Base-by-base conservation (phyloP, 108 stramenopile species). In the Nitzschia inconspicua region DNA sequence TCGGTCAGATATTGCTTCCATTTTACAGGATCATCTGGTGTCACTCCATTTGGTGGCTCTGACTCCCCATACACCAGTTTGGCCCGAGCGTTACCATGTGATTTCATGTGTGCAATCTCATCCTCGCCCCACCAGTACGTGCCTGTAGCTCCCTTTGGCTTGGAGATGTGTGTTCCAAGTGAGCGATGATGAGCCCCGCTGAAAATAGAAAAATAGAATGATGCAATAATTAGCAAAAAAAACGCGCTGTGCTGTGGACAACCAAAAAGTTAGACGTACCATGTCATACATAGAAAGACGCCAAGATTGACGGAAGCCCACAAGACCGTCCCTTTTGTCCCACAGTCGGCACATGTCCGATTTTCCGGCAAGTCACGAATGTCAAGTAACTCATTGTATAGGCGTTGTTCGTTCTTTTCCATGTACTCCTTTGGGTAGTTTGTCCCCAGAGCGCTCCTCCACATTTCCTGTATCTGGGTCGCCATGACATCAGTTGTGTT, bases 121-220 rank as follows among this genome's bases (percentile, higher is more conserved):
- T 75, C 73, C 19, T 61, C 61, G 3, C 67, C 62, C 67, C 62
- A 59, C 29, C 42, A 6, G 14, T 58, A 47, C 4, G 50, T 61
- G 16, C 74, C 68, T 5, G 76, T 72, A 36, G 66, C 72, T 20
- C 76, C 76, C 37, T 77, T 77, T 10, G 76, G 76, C 28, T 82
- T 84, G 30, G 75, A 73, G 37, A 90, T 79, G 57, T 90, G 88
- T 29, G 86, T 81, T 36, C 89, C 91, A 20, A 93, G 49, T 40
- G 68, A 74, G 50, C 91, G 77, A 40, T 93, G 91, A 25, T 90
- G 73, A 1, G 85, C 80, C 14, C 80, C 76, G 70, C n/a, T n/a
- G n/a, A n/a, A n/a, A n/a, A n/a, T n/a, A n/a, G n/a, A n/a, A n/a
- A n/a, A n/a, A n/a, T n/a, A n/a, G n/a, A n/a, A n/a, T n/a, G n/a